A percentile compares a stretch with the other conserved stretches of the same genome.
phyloP scores from a whole-genome alignment of 176 grass and related monocot genomes.

The Avena eriantha region DNA sequence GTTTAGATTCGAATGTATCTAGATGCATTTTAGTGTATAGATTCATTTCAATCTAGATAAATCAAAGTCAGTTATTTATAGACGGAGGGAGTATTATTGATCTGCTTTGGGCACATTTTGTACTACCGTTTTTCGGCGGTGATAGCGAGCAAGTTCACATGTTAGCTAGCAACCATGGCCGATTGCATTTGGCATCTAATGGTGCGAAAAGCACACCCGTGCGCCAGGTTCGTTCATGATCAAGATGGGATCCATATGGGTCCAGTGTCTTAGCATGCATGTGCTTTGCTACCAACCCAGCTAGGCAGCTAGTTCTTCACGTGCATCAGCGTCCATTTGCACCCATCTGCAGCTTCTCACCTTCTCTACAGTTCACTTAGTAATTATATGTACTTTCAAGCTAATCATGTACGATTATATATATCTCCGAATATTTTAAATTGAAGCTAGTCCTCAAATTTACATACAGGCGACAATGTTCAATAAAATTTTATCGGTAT shows the following conservation, averaged over 20 bases:
- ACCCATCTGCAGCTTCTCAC: background rate
- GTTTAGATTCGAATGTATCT: too few species aligned
- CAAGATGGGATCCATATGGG: slow-evolving; percentile 41
- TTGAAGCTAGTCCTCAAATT: background rate
- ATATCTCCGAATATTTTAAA: background rate
- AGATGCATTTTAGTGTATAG: too few species aligned
- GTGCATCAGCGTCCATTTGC: slow-evolving; percentile 41
- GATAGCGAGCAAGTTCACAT: background rate
- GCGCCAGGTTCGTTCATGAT: slow-evolving; percentile 5
- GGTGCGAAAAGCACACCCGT: slow-evolving; percentile 40
- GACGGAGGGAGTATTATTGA: too few species aligned
- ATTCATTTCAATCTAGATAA: too few species aligned
- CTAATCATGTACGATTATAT: background rate
- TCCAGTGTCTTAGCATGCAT: background rate
- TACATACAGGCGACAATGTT: background rate
- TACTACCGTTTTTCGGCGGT: background rate
- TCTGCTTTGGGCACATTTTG: background rate
- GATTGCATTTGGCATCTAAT: slow-evolving; percentile 41
- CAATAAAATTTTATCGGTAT: background rate
- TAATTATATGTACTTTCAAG: background rate
- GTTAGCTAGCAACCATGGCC: background rate
- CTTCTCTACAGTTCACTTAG: background rate
- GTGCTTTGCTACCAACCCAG: slow-evolving; percentile 25
- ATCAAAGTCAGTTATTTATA: too few species aligned
- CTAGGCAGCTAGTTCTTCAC: slow-evolving; percentile 35